Evolutionary conservation across 495 filamentous ascomycete species (phyloP), one percentile per base, ranked within the genome.

Genomic region (Evansstolkia leycettana): DNA sequence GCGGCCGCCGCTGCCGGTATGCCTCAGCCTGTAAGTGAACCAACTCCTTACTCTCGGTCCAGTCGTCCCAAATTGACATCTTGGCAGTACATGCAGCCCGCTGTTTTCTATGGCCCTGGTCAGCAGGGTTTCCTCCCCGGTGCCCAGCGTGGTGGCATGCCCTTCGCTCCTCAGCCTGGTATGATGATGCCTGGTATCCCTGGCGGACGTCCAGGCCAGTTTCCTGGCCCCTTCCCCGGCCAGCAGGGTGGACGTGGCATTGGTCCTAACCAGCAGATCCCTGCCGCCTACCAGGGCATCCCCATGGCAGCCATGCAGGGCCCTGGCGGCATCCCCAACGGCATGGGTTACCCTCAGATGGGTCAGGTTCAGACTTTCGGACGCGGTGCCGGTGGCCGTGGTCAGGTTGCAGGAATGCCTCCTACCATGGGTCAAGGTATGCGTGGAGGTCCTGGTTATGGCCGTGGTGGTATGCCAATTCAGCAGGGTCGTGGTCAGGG

Each of bases 1-100:
- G 82, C 85, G 48, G 89, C 87, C 35, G 87, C 92, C 36, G 84
- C 78, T 35, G 90, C 85, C 37, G 88, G 84, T 48, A 85, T 94
- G 72, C 83, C 84, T 41, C 80, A 85, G 59, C 82, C 83, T n/a
- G n/a, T n/a, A n/a, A n/a, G n/a, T n/a, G n/a, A n/a, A n/a, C n/a
- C n/a, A n/a, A n/a, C n/a, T n/a, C n/a, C n/a, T n/a, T n/a, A n/a
- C n/a, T n/a, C n/a, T n/a, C n/a, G n/a, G n/a, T n/a, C n/a, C n/a
- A n/a, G n/a, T n/a, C n/a, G n/a, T 48, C 37, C 39, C 30, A 10
- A 9, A 11, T 34, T 35, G 42, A 36, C 40, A 63, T 42, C n/a
- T n/a, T n/a, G n/a, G n/a, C n/a, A n/a, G n/a, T 78, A 71, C 65
- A 76, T 90, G 76, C 82, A 84, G 57, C 72, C 80, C 38, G 76